Conservation (phyloP, 768 basidiomycete species). For the Candolleomyces efflorescens region DNA sequence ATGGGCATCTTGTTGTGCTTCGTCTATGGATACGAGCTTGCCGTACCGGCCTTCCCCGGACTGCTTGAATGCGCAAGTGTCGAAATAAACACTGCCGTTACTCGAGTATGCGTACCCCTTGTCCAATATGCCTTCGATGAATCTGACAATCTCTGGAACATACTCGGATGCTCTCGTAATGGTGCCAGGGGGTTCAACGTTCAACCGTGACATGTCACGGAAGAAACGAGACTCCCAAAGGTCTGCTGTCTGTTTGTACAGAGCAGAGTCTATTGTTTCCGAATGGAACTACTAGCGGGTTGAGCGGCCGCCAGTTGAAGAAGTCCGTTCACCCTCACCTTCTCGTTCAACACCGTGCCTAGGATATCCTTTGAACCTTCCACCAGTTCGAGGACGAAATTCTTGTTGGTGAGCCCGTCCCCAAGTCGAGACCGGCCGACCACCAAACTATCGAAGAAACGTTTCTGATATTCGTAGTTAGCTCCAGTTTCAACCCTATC, state of each 20-base stretch:
- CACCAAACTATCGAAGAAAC: constrained; percentile 48
- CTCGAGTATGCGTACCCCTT: constrained; percentile 77
- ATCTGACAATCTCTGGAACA: constrained; percentile 89
- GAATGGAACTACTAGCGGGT: background rate
- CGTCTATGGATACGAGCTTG: constrained; percentile 94
- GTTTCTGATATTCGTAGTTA: constrained; percentile 33
- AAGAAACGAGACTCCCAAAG: constrained; percentile 92
- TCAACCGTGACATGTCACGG: constrained; percentile 85
- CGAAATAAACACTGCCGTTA: constrained; percentile 87
- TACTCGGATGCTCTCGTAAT: constrained; percentile 96
- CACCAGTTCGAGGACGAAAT: constrained; percentile 55
- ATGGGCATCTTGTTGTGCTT: constrained; percentile 71
- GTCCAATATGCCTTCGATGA: constrained; percentile 77
- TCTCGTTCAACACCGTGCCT: constrained; percentile 64
- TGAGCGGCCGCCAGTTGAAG: background rate
- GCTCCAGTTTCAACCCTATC: constrained; percentile 18
- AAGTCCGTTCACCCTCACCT: constrained; percentile 40
- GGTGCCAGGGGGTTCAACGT: constrained; percentile 83
- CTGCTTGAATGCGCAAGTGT: constrained; percentile 77
- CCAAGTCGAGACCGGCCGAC: constrained; percentile 42
- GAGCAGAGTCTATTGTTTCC: constrained; percentile 55
- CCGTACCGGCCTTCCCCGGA: constrained; percentile 81
- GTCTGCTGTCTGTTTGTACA: constrained; percentile 77
- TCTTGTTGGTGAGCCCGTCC: constrained; percentile 34
- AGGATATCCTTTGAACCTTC: constrained; percentile 77